Percentiles rank a stretch among this genome's conserved stretches.
Evolutionary conservation across 139 green algal genomes (phyloP).

Genomic region (Haematococcus sp.): DNA sequence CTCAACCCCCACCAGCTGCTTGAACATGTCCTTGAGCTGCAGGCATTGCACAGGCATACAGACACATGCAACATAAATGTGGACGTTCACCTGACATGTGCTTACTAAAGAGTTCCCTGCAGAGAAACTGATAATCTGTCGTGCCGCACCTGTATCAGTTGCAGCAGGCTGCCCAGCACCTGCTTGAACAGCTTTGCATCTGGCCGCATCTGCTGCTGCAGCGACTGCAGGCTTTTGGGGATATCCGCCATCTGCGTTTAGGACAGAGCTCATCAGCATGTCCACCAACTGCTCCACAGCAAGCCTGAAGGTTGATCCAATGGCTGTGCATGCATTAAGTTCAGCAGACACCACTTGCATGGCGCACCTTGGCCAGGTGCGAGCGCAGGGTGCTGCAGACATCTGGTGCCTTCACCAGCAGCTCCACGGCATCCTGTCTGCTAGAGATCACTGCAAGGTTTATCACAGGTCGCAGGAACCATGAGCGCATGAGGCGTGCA

Average conservation of each 20-base stretch:
- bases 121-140: too few species aligned
- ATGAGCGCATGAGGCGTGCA: constrained; percentile 59
- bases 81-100: too few species aligned
- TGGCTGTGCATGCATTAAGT: too few species aligned
- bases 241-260: constrained; percentile 54
- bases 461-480: constrained; percentile 80
- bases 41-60: not conserved
- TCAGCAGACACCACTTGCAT: not conserved
- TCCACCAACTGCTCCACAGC: too few species aligned
- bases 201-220: constrained; percentile 46
- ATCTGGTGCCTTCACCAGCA: constrained; percentile 48
- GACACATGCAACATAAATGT: not conserved
- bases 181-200: constrained; percentile 47
- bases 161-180: constrained; percentile 38
- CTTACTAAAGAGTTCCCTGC: too few species aligned
- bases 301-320: too few species aligned
- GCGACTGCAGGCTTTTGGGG: constrained; percentile 40
- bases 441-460: constrained; percentile 65
- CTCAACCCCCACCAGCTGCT: not conserved
- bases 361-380: constrained; percentile 10
- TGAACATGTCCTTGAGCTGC: constrained; percentile 6
- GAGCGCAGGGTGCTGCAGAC: not conserved
- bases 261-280: too few species aligned
- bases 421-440: constrained; percentile 61
- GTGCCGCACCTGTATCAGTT: constrained; percentile 38